Evolutionary conservation across 768 basidiomycete species (phyloP).

Genomic region (Tephrocybe sp.): DNA sequence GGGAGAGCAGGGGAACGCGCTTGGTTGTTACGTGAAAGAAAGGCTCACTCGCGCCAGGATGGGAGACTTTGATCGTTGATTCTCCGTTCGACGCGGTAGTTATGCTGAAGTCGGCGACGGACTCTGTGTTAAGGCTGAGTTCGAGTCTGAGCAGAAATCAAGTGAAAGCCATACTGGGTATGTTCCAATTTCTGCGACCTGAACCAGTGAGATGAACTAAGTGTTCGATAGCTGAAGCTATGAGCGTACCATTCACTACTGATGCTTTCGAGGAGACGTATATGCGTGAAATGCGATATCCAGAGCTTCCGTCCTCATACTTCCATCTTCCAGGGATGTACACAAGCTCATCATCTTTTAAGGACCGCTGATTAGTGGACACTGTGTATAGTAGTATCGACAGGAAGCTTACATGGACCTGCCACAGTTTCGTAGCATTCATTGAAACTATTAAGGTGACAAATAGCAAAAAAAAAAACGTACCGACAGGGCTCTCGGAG

Average conservation of each 20-base stretch:
- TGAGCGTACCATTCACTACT: conserved; percentile 23
- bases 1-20: conserved; percentile 22
- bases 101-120: conserved; percentile 26
- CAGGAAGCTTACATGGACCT: conserved; percentile 24
- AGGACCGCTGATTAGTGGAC: too few relatives aligned
- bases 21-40: conserved; percentile 27
- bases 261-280: conserved; percentile 30
- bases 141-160: neutral
- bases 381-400: too few relatives aligned
- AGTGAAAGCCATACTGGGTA: conserved; percentile 21
- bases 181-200: conserved; percentile 33
- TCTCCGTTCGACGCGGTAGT: conserved; percentile 15
- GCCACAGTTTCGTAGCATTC: neutral
- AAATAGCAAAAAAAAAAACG: neutral
- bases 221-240: neutral
- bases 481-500: conserved; percentile 30
- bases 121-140: conserved; percentile 16
- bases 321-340: conserved; percentile 31
- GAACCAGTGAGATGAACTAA: neutral
- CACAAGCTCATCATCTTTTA: conserved; percentile 28
- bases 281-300: conserved; percentile 29
- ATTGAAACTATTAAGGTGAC: neutral
- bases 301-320: conserved; percentile 20
- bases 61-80: conserved; percentile 21
- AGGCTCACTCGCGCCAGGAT: conserved; percentile 16